Percentiles rank a stretch among this genome's conserved stretches.
phyloP scores from a whole-genome alignment of 257 asterid genomes.

The Asclepias syriaca region DNA sequence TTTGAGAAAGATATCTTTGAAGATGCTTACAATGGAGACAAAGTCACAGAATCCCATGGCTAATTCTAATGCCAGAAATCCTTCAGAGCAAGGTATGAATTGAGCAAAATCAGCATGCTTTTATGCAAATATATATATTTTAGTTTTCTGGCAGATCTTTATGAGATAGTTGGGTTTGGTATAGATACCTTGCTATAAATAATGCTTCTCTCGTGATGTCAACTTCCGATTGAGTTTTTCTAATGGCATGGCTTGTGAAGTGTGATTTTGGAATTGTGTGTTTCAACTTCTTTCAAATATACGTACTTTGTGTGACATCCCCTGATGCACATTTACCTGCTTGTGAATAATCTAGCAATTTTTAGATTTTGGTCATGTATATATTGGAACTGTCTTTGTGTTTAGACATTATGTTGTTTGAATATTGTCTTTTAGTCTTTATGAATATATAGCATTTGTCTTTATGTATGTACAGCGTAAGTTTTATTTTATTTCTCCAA shows the following conservation, averaged over 20 bases:
- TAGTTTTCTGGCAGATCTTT: not conserved
- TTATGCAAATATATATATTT: not conserved
- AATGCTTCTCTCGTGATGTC: not conserved
- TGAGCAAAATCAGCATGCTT: not conserved
- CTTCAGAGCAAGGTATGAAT: conserved; percentile 59
- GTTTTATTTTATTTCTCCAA: too few relatives aligned
- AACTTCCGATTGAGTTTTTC: not conserved
- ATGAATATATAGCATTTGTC: too few relatives aligned
- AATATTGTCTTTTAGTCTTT: too few relatives aligned
- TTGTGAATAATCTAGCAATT: too few relatives aligned
- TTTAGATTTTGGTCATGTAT: not conserved
- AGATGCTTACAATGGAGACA: conserved; percentile 81
- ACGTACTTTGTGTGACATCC: not conserved
- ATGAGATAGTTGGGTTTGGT: not conserved
- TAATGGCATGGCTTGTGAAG: not conserved
- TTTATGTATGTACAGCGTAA: too few relatives aligned
- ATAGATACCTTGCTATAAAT: not conserved
- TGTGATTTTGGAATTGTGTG: not conserved
- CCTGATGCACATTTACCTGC: not conserved
- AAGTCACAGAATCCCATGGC: conserved; percentile 58
- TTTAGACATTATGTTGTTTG: too few relatives aligned
- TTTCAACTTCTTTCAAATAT: not conserved
- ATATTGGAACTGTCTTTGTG: too few relatives aligned
- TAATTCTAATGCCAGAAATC: conserved; percentile 46
- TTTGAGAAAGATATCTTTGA: conserved; percentile 73